Percentiles rank a stretch among this genome's conserved stretches.
Evolutionary conservation across 495 filamentous ascomycete species (phyloP).

Genomic region (Glarea lozoyensis): DNA sequence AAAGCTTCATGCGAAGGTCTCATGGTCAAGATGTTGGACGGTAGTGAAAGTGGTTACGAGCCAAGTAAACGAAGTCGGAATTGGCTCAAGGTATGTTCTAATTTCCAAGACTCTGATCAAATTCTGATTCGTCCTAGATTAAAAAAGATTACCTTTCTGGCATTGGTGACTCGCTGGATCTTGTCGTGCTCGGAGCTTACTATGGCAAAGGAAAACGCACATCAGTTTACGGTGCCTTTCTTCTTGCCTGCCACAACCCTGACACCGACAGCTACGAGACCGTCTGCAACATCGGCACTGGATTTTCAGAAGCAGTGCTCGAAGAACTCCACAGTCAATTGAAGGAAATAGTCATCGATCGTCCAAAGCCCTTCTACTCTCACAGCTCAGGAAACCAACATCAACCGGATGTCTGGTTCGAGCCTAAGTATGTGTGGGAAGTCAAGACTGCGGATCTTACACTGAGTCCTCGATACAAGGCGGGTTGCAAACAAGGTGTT

Average conservation of each 20-base stretch:
- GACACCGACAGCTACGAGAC: slow-evolving; percentile 75
- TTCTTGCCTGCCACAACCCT: slow-evolving; percentile 87
- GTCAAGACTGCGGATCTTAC: slow-evolving; percentile 95
- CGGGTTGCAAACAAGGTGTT: slow-evolving; percentile 53
- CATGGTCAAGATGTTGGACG: slow-evolving; percentile 99
- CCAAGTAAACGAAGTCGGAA: slow-evolving; percentile 92
- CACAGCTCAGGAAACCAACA: slow-evolving; percentile 78
- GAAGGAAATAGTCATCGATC: slow-evolving; percentile 66
- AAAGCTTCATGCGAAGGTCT: slow-evolving; percentile 93
- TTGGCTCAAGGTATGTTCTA: slow-evolving; percentile 75
- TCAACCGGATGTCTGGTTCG: slow-evolving; percentile 98
- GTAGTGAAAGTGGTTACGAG: slow-evolving; percentile 83
- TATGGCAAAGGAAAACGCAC: slow-evolving; percentile 92
- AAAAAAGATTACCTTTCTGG: slow-evolving; percentile 96
- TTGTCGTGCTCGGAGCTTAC: slow-evolving; percentile 93
- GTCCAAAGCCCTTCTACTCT: slow-evolving; percentile 86
- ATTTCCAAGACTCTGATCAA: slow-evolving; percentile 1
- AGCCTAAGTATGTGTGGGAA: slow-evolving; percentile 91
- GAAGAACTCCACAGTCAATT: slow-evolving; percentile 72
- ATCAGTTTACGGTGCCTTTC: slow-evolving; percentile 88
- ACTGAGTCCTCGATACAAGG: slow-evolving; percentile 84
- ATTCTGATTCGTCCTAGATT: slow-evolving; percentile 40
- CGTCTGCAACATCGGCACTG: slow-evolving; percentile 96
- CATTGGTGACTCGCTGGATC: slow-evolving; percentile 89
- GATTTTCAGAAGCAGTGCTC: slow-evolving; percentile 82